Percentiles rank a stretch among this genome's conserved stretches.
phyloP scores from a whole-genome alignment of 169 alveolate species.

The Plasmodium inui region DNA sequence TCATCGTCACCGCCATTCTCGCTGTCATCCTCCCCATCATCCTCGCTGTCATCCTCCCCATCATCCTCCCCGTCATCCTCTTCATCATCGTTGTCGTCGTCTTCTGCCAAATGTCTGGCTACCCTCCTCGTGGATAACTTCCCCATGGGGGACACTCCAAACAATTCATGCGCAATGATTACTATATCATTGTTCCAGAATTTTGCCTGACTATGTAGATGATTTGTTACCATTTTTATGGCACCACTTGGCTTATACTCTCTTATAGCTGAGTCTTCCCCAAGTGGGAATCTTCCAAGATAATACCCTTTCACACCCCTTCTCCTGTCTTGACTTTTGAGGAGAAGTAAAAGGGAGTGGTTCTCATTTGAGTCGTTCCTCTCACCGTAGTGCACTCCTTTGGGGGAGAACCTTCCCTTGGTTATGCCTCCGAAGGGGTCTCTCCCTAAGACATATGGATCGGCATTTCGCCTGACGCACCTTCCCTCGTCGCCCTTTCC shows the following conservation, averaged over 20 bases:
- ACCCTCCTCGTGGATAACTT: neutral
- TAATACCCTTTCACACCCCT: neutral
- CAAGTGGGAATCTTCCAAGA: neutral
- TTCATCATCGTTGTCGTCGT: neutral
- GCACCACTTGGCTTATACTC: neutral
- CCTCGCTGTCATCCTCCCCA: neutral
- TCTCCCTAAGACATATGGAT: neutral
- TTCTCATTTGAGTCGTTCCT: neutral
- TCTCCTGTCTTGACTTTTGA: neutral
- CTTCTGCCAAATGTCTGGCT: neutral
- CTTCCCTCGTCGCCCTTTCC: neutral
- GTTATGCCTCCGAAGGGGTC: neutral
- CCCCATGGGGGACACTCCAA: neutral
- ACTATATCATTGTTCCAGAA: neutral
- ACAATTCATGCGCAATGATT: neutral
- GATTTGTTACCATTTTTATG: neutral
- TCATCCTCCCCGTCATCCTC: neutral
- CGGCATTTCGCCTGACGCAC: neutral
- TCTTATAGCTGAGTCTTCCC: neutral
- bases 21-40: neutral
- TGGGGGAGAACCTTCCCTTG: neutral
- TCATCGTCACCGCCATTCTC: too few species aligned
- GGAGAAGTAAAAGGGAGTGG: neutral
- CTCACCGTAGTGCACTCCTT: neutral
- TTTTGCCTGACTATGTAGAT: neutral